Evolutionary conservation across 2,329 filamentous ascomycete genomes (phyloP), one percentile per base, ranked within the genome.

Genomic region (Cladosporium sp.): DNA sequence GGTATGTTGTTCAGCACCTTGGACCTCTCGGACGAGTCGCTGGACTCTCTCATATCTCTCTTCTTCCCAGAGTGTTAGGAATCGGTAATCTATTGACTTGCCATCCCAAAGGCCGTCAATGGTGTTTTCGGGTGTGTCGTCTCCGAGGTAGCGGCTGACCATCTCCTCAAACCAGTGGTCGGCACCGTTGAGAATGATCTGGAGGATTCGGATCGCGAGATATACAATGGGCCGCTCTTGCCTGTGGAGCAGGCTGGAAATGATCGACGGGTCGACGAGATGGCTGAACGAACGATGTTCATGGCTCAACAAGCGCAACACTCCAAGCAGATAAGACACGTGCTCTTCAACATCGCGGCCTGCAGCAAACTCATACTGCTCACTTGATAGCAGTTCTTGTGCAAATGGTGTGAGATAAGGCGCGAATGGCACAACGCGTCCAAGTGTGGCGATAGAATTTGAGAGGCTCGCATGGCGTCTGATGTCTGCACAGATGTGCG

Each of bases 161-260:
- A 96, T 89, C 58, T 85, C 82, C 73, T 96, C 89, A 57, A 91
- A 84, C 68, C 91, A 91, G 69, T 85, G 82, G 77, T 99, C 95
- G 4, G 95, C 90, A 33, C 91, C 91, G 72, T 88, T 88, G 71
- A 96, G 86, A 65, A 92, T 87, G 68, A 92, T 83, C 73, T 90
- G 93, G 69, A 97, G 91, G 66, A 93, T 87, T 69, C 92, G 87
- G 65, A 96, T 85, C 16, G 93, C 90, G 67, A 98, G 83, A 77
- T 93, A 97, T 78, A 91, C 87, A 60, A 96, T 85, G 18, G 85
- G 80, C 66, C 79, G 80, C 70, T 84, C 83, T 56, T 77, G 63
- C 72, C 87, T 84, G 53, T 82, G 80, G 71, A 97, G 90, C 14
- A 96, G 81, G 33, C 79, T 78, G 78, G 93, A 88, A 52, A 97